Percentiles rank a stretch among this genome's conserved stretches.
phyloP scores from a whole-genome alignment of 208 protist genomes.

The Lotmaria passim region DNA sequence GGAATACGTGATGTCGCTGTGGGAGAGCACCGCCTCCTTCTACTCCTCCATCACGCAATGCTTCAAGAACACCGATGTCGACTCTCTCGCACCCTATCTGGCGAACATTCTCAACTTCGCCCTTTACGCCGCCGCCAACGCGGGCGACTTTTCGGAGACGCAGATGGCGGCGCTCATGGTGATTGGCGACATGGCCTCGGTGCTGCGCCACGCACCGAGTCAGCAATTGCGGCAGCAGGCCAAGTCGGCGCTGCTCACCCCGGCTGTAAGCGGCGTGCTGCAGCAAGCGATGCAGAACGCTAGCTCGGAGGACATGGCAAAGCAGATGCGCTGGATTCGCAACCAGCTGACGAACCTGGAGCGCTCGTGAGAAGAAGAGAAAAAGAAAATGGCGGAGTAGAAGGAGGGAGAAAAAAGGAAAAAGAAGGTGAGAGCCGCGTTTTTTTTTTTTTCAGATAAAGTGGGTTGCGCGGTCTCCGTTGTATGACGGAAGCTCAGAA shows the following conservation, averaged over 20 bases:
- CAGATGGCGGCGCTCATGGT: conserved; percentile 68
- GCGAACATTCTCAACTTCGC: conserved; percentile 72
- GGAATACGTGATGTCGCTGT: conserved; percentile 84
- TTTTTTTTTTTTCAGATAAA: too few species aligned
- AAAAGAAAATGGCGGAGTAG: neutral
- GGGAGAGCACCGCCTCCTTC: conserved; percentile 68
- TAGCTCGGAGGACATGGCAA: conserved; percentile 46
- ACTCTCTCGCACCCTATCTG: conserved; percentile 65
- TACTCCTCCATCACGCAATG: conserved; percentile 87
- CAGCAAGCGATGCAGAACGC: conserved; percentile 29
- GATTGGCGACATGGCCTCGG: conserved; percentile 85
- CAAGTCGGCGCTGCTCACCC: conserved; percentile 67
- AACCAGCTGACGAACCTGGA: conserved; percentile 61
- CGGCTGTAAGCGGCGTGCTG: conserved; percentile 41
- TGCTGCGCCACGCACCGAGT: conserved; percentile 50
- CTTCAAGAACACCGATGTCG: conserved; percentile 57
- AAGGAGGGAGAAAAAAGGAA: too few species aligned
- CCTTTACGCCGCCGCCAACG: conserved; percentile 58
- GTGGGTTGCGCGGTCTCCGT: too few species aligned
- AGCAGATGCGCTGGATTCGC: conserved; percentile 73
- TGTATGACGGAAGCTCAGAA: too few species aligned
- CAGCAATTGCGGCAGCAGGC: conserved; percentile 61
- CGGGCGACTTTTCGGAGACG: conserved; percentile 57
- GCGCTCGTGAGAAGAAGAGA: conserved; percentile 28
- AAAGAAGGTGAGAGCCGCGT: too few species aligned